Evolutionary conservation across 2,329 filamentous ascomycete species (phyloP), one percentile per base, ranked within the genome.

Genomic region (Apiospora saccharicola): DNA sequence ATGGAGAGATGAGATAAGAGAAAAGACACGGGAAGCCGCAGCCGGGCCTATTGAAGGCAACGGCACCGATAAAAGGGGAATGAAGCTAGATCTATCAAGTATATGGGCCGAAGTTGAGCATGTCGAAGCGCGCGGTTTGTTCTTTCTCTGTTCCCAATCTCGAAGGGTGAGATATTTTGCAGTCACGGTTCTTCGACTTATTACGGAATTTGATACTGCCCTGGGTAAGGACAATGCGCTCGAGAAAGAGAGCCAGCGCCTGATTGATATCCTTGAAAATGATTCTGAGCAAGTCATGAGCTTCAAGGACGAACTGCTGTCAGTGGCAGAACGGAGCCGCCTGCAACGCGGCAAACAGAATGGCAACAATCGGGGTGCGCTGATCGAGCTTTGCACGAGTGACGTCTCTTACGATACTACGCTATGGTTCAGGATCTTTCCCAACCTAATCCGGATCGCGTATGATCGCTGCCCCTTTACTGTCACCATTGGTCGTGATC

Each of bases 381-480:
- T 99, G 24, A 93, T 98, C 46, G 96, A 98, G 80, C 89, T 99
- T 34, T 98, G 96, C 82, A 96, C 94, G 76, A 98, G 96, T 82
- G 96, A 98, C 77, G 91, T 96, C 37, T 94, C 95, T 0, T 98
- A 98, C 78, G 96, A 99, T 80, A 92, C 94, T 3, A 97, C 95
- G 0, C 85, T 99, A 16, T 99, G 96, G 96, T 97, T 96, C 84
- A 99, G 98, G 79, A 92, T 98, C 24, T 99, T 99, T 78, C 97
- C 96, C 4, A 98, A 98, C 78, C 88, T 99, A 44, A 93, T 99
- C 72, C 91, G 94, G 14, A 92, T 97, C 76, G 94, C 95, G 72
- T 97, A 94, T 78, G 94, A 98, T 76, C 93, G 93, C 73, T 99
- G 96, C 77, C 94, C 94, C 0, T 95, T 97, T 77, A 95, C 96